Conservation (phyloP, 208 protist genomes). For the Kentomonas sorsogonicus region DNA sequence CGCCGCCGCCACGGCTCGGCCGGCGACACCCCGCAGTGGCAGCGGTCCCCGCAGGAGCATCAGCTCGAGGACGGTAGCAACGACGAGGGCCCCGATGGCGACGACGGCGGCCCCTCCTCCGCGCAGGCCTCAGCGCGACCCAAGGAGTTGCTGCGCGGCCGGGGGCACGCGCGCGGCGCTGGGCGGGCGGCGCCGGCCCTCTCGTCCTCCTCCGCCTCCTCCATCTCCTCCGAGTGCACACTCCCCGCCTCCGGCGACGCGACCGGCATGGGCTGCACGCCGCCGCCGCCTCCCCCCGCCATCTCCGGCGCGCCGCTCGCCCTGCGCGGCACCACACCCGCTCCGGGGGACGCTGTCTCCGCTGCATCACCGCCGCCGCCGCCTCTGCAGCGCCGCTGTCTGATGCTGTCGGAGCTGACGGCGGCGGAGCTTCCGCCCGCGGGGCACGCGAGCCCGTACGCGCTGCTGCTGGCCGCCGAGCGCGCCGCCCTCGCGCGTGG, state of each 20-base stretch:
- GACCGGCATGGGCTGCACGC: background rate
- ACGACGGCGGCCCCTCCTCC: background rate
- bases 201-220: conserved; percentile 4
- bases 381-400: background rate
- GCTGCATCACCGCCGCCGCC: background rate
- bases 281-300: background rate
- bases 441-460: background rate
- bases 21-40: background rate
- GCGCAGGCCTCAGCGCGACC: too few species aligned
- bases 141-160: too few species aligned
- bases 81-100: background rate
- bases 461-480: too few species aligned
- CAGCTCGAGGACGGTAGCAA: too few species aligned
- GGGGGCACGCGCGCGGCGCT: too few species aligned
- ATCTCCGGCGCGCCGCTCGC: background rate
- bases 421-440: background rate
- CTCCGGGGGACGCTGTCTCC: background rate
- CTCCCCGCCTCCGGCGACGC: background rate
- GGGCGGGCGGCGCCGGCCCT: background rate
- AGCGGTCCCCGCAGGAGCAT: background rate
- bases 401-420: conserved; percentile 1
- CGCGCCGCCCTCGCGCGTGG: too few species aligned
- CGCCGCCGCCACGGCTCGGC: background rate
- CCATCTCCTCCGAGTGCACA: background rate
- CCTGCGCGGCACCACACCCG: background rate